Base-by-base conservation (phyloP, 768 basidiomycete species). In the Steccherinum ochraceum region DNA sequence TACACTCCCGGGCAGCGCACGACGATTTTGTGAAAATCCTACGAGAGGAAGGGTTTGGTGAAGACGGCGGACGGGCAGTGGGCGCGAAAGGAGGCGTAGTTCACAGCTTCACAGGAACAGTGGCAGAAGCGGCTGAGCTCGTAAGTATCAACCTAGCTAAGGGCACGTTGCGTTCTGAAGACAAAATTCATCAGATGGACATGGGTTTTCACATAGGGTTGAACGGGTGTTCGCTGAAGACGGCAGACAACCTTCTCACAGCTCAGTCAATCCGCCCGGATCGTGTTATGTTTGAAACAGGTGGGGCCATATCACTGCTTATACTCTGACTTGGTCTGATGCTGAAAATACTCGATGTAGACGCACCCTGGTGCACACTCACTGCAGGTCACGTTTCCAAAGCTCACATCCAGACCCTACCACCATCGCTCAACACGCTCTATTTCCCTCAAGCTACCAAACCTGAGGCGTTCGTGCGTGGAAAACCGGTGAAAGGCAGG, bases 1-100 rank as follows among this genome's bases (percentile, higher is more conserved):
- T 93, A 3, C 90, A 92, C 64, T 89, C 83, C 1, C 78, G 90
- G 18, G 78, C 83, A n/a, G 83, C 86, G 1, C 88, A 90, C 58
- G 41, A 56, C 1, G 89, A 91, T 57, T 73, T 92, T 52, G 79
- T 88, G 23, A 61, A 58, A 18, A 84, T 85, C 18, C 72, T 92
- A 20, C 72, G 69, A 20, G 81, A 83, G 50, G 80, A 83, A 56
- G 83, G 86, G 1, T 86, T 86, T 60, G 73, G 75, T 13, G 66
- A 72, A 35, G 65, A 79, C 56, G 77, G 83, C 24, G 84, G 84
- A 2, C 65, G 62, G 52, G 66, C 62, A 24, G 68, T 78, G 51
- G 87, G 83, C 39, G 81, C 72, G 16, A 72, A 71, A 19, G 83
- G 87, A 3, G 89, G 89, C 1, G 89, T 92, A 19, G 86, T 90